Conservation (phyloP, 2,329 filamentous ascomycete genomes). For the Pestalotiopsis fici region DNA sequence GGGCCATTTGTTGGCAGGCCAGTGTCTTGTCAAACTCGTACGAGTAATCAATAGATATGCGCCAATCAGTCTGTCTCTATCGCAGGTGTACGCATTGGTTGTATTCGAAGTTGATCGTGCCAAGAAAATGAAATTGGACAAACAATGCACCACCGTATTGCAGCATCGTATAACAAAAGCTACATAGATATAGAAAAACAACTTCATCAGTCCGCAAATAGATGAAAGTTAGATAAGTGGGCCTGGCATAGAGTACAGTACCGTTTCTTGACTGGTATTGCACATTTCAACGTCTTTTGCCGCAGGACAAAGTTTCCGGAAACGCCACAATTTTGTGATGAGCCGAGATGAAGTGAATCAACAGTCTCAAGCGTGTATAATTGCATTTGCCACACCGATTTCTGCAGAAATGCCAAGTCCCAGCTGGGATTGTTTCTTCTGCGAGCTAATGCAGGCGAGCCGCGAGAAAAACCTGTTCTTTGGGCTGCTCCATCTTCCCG, state of each 20-base stretch:
- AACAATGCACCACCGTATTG: not conserved
- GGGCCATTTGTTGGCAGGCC: not conserved
- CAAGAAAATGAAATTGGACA: not conserved
- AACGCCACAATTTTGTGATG: not conserved
- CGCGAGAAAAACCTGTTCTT: conserved; percentile 6
- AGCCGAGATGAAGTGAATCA: not conserved
- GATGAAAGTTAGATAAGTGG: not conserved
- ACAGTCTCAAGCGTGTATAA: not conserved
- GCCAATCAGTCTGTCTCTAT: not conserved
- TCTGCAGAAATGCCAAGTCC: not conserved
- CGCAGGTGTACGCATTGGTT: not conserved
- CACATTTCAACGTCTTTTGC: not conserved
- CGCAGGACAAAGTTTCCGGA: not conserved
- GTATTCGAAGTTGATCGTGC: not conserved
- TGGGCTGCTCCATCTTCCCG: not conserved
- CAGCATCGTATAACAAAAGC: not conserved
- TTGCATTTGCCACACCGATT: not conserved
- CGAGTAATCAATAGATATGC: not conserved
- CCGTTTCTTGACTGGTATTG: not conserved
- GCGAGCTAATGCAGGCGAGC: not conserved
- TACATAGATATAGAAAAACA: not conserved
- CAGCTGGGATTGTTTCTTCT: not conserved
- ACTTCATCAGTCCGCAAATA: not conserved
- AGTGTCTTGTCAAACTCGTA: not conserved
- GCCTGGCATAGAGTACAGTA: not conserved